Evolutionary conservation across 495 filamentous ascomycete genomes (phyloP).

Genomic region (Neurospora sp.): DNA sequence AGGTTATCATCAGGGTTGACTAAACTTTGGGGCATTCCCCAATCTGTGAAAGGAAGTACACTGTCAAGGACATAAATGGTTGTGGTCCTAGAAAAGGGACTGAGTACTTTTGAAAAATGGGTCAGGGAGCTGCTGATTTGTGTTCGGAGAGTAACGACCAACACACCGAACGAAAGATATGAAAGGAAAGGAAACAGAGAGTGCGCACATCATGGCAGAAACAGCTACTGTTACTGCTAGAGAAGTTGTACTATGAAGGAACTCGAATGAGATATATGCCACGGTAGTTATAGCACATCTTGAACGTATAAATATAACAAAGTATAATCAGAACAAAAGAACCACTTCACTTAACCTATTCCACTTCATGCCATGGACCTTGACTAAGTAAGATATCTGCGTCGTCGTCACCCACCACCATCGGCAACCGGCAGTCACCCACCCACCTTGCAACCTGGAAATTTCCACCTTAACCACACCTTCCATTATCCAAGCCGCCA

Average conservation of each 20-base stretch:
- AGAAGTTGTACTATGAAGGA: not conserved
- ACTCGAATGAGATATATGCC: not conserved
- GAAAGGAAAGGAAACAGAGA: not conserved
- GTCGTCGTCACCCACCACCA: not conserved
- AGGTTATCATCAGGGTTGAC: constrained; percentile 52
- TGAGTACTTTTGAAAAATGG: not conserved
- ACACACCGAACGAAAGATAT: not conserved
- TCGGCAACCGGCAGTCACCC: no score
- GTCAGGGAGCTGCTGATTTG: not conserved
- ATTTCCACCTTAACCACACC: not conserved
- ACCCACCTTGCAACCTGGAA: not conserved
- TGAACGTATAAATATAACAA: not conserved
- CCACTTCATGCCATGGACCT: not conserved
- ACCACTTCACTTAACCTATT: not conserved
- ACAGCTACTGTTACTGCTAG: not conserved
- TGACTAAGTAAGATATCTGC: not conserved
- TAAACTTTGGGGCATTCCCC: constrained; percentile 9
- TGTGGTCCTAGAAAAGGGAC: not conserved
- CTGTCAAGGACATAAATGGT: not conserved
- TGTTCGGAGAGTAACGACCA: not conserved
- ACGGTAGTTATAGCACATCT: not conserved
- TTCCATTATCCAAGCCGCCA: not conserved
- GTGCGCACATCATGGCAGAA: not conserved
- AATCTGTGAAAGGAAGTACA: not conserved
- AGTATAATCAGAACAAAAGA: not conserved